phyloP scores from a whole-genome alignment of 2,329 filamentous ascomycete species.

The Epichloe scottii region DNA sequence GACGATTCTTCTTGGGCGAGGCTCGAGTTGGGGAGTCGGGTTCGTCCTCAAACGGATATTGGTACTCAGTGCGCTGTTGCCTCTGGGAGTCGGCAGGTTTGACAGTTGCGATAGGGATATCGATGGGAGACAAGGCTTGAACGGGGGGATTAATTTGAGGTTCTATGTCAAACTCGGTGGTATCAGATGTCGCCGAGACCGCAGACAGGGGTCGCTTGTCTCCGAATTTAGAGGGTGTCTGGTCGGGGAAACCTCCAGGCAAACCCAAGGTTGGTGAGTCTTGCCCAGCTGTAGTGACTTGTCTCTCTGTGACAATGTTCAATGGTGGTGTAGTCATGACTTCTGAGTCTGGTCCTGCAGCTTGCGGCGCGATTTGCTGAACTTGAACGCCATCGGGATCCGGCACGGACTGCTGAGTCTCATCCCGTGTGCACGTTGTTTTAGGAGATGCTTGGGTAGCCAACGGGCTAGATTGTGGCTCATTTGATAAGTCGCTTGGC shows the following conservation, averaged over 20 bases:
- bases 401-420: neutral
- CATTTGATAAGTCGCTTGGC: neutral
- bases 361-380: neutral
- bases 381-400: neutral
- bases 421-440: too few species aligned
- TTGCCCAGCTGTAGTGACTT: conserved; percentile 6
- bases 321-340: conserved; percentile 1
- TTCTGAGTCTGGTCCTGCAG: neutral
- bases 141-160: conserved; percentile 46
- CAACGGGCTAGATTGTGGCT: neutral
- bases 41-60: conserved; percentile 38
- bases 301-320: neutral
- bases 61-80: conserved; percentile 30
- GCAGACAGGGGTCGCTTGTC: conserved; percentile 45
- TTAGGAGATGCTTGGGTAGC: neutral
- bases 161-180: conserved; percentile 63
- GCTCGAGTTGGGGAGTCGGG: conserved; percentile 4
- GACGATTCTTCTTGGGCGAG: neutral
- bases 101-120: conserved; percentile 15
- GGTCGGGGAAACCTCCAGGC: conserved; percentile 46
- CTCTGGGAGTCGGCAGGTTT: conserved; percentile 19
- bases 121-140: conserved; percentile 17
- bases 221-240: conserved; percentile 23
- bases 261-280: conserved; percentile 58
- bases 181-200: conserved; percentile 44